These are phyloP conservation scores for Ophiostoma perfectum DNA, from an alignment of 2,329 filamentous ascomycete genomes.

Conservation along the genomic window DNA sequence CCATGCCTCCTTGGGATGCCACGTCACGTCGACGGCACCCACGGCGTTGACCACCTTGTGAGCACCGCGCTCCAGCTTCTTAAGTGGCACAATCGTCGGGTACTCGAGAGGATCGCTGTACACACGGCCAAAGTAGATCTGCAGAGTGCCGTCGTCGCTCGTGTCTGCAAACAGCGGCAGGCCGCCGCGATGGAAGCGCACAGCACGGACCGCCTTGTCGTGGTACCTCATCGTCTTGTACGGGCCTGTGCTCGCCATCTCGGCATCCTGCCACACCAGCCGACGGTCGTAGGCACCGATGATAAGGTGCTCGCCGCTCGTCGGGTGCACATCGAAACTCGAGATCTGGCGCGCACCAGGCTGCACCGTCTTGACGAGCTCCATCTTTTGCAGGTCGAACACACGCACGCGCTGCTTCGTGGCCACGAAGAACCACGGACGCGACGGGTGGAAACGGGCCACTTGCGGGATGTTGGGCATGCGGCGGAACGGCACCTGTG, in stretches of 20 bases:
- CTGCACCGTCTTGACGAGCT: conserved; percentile 86
- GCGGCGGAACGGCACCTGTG: conserved; percentile 85
- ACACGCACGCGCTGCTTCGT: conserved; percentile 89
- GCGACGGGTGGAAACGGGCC: conserved; percentile 88
- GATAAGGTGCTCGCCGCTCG: conserved; percentile 83
- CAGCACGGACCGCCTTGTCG: conserved; percentile 80
- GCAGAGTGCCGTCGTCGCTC: conserved; percentile 87
- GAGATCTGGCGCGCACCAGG: conserved; percentile 92
- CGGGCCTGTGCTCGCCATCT: conserved; percentile 71
- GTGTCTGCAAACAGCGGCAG: conserved; percentile 88
- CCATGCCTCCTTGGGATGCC: conserved; percentile 94
- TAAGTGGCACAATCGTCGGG: conserved; percentile 90
- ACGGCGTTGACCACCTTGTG: conserved; percentile 82
- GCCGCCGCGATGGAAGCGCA: conserved; percentile 74
- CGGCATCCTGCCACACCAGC: conserved; percentile 93
- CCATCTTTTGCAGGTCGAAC: conserved; percentile 88
- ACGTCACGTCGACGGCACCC: conserved; percentile 89
- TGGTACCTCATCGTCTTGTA: conserved; percentile 98
- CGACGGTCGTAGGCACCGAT: conserved; percentile 92
- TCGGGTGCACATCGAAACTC: conserved; percentile 82
- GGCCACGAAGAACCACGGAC: conserved; percentile 91
- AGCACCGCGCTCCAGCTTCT: conserved; percentile 68
- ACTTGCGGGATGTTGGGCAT: conserved; percentile 72
- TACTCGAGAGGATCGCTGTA: conserved; percentile 94
- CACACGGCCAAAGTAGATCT: conserved; percentile 96